Evolutionary conservation across 805 yeast species (phyloP), one percentile per base, ranked within the genome.

Genomic region (Lipomyces yamadae): DNA sequence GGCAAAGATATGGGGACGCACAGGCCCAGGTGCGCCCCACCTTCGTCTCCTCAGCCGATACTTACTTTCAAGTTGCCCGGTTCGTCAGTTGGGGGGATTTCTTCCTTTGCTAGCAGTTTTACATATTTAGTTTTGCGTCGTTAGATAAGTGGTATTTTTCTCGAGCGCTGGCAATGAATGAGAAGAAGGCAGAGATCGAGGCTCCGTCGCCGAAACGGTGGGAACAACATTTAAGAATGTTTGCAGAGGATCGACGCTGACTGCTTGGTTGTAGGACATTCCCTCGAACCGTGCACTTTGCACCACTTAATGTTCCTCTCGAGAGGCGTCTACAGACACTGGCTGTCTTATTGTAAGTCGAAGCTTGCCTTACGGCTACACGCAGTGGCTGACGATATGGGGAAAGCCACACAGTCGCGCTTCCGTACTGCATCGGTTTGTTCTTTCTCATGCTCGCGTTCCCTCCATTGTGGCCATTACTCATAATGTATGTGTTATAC

Each of bases 381-480:
- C 10, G 15, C 15, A 18, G 7, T 29, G 34, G n/a, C 55, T 58
- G 11, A 37, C 34, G 15, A 18, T 30, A 35, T 18, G 11, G 3
- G 15, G 15, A n/a, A 34, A 70, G 72, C 33, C 70, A 66, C 56
- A 56, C 67, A 1, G 34, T 70, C 24, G 42, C 69, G 48, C 50
- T 70, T n/a, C 71, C 67, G 4, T 61, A 64, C 61, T 66, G 68
- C 53, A 59, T 68, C 30, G 70, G 72, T 33, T 58, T 73, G 13
- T 86, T 88, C 70, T 81, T 91, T 61, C 78, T 86, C 10, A 73
- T 85, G 0, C 81, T 89, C 78, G 82, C 92, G 0, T 79, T 83
- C 58, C 88, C 89, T 0, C 71, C 81, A 15, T 79, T 86, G 55
- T 92, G 98, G 97, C 81, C 91, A 0, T 64, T 87, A 4, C 72